Evolutionary conservation across 352 stramenopile genomes (phyloP), one percentile per base, ranked within the genome.

Genomic region (Globisporangium sylvaticum): DNA sequence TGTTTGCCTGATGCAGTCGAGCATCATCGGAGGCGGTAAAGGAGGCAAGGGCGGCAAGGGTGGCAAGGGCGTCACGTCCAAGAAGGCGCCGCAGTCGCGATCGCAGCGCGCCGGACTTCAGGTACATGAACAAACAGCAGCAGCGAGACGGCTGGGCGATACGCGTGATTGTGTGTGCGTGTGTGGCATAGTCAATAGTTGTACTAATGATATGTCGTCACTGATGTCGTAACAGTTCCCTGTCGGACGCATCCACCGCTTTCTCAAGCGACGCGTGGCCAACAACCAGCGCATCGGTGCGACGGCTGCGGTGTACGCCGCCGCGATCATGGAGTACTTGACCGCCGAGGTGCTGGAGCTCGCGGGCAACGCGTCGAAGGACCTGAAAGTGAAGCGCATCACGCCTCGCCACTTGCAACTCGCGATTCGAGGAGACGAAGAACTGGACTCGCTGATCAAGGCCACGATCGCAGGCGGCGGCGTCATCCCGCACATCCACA

Each of bases 401-500:
- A 99, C 98, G 64, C 98, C 98, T 56, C 89, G 98, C 62, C 98
- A 99, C 80, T 86, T 99, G 71, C 97, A 99, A 79, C 91, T 99
- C 20, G 98, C 98, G 65, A 99, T 99, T 83, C 94, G 98, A 76
- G 98, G 98, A 92, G 98, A 99, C 72, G 98, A 99, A 84, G 98
- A 99, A 83, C 89, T 99, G 53, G 97, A 99, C 66, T 77, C 75
- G 66, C 78, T 99, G 59, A 99, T 99, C 81, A 99, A 99, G 88
- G 98, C 97, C 34, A 99, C 98, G 58, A 99, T 99, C 84, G 98
- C 98, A 24, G 98, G 98, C 69, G 98, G 98, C 73, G 98, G 98
- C 91, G 98, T 99, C 63, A 99, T 99, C 74, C 98, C 98, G 37
- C 95, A 99, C 85, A 99, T 99, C 78, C 98, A 99, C 95, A 99